Percentiles rank a stretch among this genome's conserved stretches.
Conservation (phyloP, 75 land plant genomes). For the Ceratopteris richardii region DNA sequence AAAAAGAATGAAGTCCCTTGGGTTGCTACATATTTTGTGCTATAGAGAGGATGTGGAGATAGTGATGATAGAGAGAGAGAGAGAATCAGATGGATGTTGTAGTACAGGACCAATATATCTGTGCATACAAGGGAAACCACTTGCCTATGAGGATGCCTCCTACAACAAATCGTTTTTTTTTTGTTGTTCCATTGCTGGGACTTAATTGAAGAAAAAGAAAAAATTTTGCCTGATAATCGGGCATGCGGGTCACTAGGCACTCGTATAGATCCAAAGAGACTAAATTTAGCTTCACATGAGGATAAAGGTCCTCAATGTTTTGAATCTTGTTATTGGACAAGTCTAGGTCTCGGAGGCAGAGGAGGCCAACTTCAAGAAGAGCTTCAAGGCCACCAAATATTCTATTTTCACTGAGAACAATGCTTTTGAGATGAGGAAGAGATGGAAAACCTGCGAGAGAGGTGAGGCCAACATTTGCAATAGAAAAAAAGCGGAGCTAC, state of each 20-base stretch:
- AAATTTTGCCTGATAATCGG: slow-evolving; percentile 32
- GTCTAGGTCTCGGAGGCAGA: slow-evolving; percentile 34
- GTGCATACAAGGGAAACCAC: no score
- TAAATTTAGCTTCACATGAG: slow-evolving; percentile 23
- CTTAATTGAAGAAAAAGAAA: slow-evolving; percentile 34
- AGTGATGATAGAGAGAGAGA: no score
- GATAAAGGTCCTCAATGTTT: slow-evolving; percentile 26
- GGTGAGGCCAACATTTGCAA: slow-evolving; percentile 28
- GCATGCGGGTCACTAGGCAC: slow-evolving; percentile 33
- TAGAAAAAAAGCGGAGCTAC: slow-evolving; percentile 24
- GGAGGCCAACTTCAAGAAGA: slow-evolving; percentile 25
- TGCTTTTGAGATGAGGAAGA: slow-evolving; percentile 27
- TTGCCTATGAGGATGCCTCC: no score
- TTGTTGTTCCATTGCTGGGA: slow-evolving; percentile 31
- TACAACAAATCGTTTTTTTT: no score
- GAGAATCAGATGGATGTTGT: no score
- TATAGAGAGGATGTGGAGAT: no score
- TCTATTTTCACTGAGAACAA: slow-evolving; percentile 38
- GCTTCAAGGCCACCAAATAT: slow-evolving; percentile 37
- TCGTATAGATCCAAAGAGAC: slow-evolving; percentile 35
- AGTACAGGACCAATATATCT: no score
- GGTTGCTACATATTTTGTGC: no score
- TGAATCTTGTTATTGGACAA: slow-evolving; percentile 38
- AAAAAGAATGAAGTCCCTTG: no score
- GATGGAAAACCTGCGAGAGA: slow-evolving; percentile 35